A percentile compares a stretch with the other conserved stretches of the same genome.
Evolutionary conservation across 495 filamentous ascomycete species (phyloP).

Genomic region (Amorphotheca resinae): DNA sequence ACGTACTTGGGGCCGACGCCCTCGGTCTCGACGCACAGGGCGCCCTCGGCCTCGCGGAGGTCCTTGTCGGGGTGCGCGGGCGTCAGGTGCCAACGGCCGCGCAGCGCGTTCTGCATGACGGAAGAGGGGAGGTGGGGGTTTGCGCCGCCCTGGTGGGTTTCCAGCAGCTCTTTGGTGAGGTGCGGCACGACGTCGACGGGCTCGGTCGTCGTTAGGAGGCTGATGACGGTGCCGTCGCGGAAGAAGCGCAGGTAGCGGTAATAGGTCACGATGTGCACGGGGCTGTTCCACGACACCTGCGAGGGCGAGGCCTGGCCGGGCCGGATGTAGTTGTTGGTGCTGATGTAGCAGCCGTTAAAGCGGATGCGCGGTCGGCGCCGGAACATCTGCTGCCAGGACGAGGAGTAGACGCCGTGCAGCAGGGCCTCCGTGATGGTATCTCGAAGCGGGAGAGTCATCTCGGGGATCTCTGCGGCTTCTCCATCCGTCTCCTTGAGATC

Average conservation of each 20-base stretch:
- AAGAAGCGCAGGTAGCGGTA: conserved; percentile 95
- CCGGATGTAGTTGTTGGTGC: conserved; percentile 87
- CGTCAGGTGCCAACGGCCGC: conserved; percentile 23
- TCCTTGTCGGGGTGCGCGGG: conserved; percentile 15
- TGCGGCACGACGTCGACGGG: conserved; percentile 55
- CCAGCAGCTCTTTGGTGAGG: conserved; percentile 26
- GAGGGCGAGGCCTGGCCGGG: conserved; percentile 49
- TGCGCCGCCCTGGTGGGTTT: conserved; percentile 23
- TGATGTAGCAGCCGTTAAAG: conserved; percentile 92
- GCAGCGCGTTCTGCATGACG: conserved; percentile 47
- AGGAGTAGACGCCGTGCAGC: conserved; percentile 29
- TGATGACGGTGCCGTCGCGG: conserved; percentile 72
- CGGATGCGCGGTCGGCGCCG: conserved; percentile 72
- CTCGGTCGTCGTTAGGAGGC: conserved; percentile 64
- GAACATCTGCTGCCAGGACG: conserved; percentile 57
- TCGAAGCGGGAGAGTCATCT: conserved; percentile 13
- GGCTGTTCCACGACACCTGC: conserved; percentile 58
- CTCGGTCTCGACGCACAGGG: conserved; percentile 76
- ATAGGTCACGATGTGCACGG: conserved; percentile 94
- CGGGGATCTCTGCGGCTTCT: conserved; percentile 17
- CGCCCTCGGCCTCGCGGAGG: conserved; percentile 39
- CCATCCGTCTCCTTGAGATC: conserved; percentile 11
- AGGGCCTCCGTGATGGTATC: conserved; percentile 24
- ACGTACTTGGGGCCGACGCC: conserved; percentile 61
- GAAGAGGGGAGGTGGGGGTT: conserved; percentile 16